Percentiles rank a stretch among this genome's conserved stretches.
Conservation (phyloP, 2,329 filamentous ascomycete species). For the Fusarium phyllophilum region DNA sequence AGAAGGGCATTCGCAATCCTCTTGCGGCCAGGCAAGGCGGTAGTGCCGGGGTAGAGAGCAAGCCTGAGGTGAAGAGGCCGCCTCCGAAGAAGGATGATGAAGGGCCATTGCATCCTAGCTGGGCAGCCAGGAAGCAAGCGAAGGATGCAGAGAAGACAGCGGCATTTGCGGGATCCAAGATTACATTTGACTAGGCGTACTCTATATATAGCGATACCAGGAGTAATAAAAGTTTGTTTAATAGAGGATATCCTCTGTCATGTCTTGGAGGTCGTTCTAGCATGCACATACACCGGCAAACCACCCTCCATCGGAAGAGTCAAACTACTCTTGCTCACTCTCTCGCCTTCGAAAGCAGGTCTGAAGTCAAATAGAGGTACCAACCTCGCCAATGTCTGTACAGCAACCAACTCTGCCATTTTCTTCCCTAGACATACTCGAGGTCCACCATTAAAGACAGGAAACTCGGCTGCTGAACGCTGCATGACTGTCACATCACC, state of each 20-base stretch:
- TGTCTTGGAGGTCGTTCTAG: not conserved
- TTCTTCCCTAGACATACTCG: conserved; percentile 70
- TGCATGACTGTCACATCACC: conserved; percentile 52
- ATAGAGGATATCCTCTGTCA: not conserved
- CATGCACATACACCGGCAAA: conserved; percentile 53
- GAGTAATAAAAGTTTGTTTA: conserved; percentile 31
- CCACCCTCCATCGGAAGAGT: conserved; percentile 73
- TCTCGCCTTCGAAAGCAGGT: conserved; percentile 56
- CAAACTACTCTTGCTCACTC: conserved; percentile 68
- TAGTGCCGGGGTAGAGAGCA: not conserved
- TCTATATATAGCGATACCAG: conserved; percentile 33
- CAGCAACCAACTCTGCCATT: conserved; percentile 70
- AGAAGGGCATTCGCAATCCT: conserved; percentile 58
- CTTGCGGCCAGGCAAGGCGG: conserved; percentile 34
- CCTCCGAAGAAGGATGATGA: conserved; percentile 58
- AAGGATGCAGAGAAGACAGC: conserved; percentile 66
- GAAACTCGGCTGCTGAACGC: conserved; percentile 64
- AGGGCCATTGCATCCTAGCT: conserved; percentile 70
- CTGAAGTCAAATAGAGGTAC: conserved; percentile 62
- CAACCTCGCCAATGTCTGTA: conserved; percentile 64
- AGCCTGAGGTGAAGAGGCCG: conserved; percentile 25
- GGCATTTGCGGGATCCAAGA: conserved; percentile 66
- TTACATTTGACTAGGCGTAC: conserved; percentile 62
- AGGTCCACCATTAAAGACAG: conserved; percentile 73
- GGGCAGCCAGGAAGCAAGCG: conserved; percentile 71